Evolutionary conservation across 192 early-diverging fungal species (phyloP).

Genomic region (Backusella circina): DNA sequence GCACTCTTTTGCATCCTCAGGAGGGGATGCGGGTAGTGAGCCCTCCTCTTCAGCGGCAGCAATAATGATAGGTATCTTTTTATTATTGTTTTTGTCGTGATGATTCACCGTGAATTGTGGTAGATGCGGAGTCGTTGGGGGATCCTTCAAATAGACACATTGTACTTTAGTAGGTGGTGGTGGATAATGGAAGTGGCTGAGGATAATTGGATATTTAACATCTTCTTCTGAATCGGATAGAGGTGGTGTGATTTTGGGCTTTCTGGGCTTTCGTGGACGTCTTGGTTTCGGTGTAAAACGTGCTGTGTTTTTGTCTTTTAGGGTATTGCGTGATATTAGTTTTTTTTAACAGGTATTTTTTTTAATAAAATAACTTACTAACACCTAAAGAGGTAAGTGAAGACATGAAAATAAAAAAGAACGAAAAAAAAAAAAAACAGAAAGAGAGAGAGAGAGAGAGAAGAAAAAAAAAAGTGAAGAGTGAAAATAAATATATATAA

Average conservation of each 20-base stretch:
- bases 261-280: background rate
- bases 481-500: background rate
- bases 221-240: background rate
- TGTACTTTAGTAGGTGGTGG: background rate
- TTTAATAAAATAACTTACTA: constrained; percentile 2
- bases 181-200: background rate
- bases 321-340: background rate
- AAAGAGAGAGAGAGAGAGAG: background rate
- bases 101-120: background rate
- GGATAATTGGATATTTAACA: background rate
- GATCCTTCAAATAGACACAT: background rate
- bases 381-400: background rate
- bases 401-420: background rate
- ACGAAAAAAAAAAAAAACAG: background rate
- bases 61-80: background rate
- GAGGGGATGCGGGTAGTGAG: background rate
- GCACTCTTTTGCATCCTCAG: background rate
- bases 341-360: too few species aligned
- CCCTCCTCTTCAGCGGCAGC: background rate
- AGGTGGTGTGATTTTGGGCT: background rate
- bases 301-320: background rate
- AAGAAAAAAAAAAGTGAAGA: background rate
- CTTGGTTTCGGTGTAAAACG: background rate
- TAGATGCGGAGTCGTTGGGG: background rate
- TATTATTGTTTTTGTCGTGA: background rate